A percentile compares a stretch with the other conserved stretches of the same genome.
Conservation (phyloP, 495 filamentous ascomycete species). For the Neurospora sp. region DNA sequence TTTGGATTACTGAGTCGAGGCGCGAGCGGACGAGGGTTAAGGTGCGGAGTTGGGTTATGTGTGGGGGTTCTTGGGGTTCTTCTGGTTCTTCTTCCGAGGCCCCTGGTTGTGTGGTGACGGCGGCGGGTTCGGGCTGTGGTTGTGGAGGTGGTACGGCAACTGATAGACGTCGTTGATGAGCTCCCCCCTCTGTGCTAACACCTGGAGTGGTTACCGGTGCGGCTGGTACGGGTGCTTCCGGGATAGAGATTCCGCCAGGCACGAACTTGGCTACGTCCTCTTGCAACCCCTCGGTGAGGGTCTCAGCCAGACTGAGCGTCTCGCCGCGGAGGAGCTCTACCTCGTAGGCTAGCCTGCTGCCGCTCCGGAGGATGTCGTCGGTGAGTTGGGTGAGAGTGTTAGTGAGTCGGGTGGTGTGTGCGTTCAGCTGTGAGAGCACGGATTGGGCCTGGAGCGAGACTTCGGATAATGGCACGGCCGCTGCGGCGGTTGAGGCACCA, state of each 20-base stretch:
- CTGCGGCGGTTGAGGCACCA: constrained; percentile 22
- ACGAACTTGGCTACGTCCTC: constrained; percentile 63
- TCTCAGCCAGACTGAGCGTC: constrained; percentile 62
- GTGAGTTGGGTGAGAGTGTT: constrained; percentile 76
- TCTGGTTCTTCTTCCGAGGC: constrained; percentile 2
- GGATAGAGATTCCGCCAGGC: constrained; percentile 33
- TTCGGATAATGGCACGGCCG: constrained; percentile 58
- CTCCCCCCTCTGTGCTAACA: background rate
- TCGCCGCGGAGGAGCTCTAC: constrained; percentile 89
- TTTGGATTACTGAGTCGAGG: constrained; percentile 74
- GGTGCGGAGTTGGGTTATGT: constrained; percentile 69
- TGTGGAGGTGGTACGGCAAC: constrained; percentile 9
- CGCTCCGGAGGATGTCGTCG: constrained; percentile 85
- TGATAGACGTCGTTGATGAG: constrained; percentile 20
- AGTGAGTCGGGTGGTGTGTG: constrained; percentile 78
- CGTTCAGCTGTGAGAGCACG: constrained; percentile 73
- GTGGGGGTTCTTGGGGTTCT: constrained; percentile 46
- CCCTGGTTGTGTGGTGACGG: background rate
- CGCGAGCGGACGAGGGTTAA: constrained; percentile 70
- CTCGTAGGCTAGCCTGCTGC: constrained; percentile 81
- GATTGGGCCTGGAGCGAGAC: constrained; percentile 74
- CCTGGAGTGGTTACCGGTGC: background rate
- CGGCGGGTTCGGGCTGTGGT: constrained; percentile 2
- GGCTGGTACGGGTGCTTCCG: constrained; percentile 4
- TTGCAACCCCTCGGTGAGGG: constrained; percentile 58